Evolutionary conservation across 192 early-diverging fungal species (phyloP), one percentile per base, ranked within the genome.

Genomic region (Glomus cerebriforme): DNA sequence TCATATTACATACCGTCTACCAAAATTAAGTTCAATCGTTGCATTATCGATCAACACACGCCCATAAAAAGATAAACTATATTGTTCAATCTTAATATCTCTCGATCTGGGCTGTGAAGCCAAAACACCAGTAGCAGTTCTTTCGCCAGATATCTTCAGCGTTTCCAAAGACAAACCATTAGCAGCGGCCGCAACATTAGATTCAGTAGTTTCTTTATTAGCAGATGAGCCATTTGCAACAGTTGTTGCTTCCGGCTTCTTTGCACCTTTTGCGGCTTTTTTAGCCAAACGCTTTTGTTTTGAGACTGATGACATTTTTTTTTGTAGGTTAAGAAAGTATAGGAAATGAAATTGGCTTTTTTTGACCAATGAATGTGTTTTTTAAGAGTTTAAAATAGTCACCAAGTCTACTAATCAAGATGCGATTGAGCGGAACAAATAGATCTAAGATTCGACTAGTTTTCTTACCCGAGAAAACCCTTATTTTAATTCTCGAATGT

Each of bases 1-100:
- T 49, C 70, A 32, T 35, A 60, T 24, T 5, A 68, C n/a, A 39
- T 85, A 87, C 76, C 98, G 90, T 85, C 97, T 93, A 80, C 98
- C 98, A 87, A 93, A 98, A 91, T 99, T 99, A 84, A 99, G 91
- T 87, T 98, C 97, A 66, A 99, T 92, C 58, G 91, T 92, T 49
- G 96, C 92, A 83, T 99, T 97, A 72, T 93, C 90, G 82, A 99
- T 93, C 68, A 99, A 91, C 79, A 93, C 91, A 84, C 97, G 95
- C 37, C 96, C 97, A 86, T 94, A 95, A 88, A 93, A 98, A 60
- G 92, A 92, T 75, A 99, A 92, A 34, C 95, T 94, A 90, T 92
- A 98, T 19, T 91, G 92, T 83, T 98, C 96, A 72, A 99, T 95
- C 88, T 96, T 96, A 81, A 98, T 92, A 89, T 99, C 98, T 75